Conservation (phyloP, 768 basidiomycete species). For the Termitomyces eurrhizus region DNA sequence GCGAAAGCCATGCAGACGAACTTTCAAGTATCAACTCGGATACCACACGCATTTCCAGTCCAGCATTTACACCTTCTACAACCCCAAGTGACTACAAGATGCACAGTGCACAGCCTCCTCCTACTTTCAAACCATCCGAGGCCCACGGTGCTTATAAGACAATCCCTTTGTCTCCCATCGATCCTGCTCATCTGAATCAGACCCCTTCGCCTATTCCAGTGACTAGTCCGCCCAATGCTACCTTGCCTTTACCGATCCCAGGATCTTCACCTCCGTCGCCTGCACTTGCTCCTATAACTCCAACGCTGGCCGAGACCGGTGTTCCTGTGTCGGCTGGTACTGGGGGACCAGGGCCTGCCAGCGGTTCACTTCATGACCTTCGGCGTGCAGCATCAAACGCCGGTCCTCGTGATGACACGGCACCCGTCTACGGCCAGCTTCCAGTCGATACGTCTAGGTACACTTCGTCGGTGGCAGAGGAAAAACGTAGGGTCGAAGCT, state of each 20-base stretch:
- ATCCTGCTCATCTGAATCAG: conserved; percentile 19
- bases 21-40: conserved; percentile 50
- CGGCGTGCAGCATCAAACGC: conserved; percentile 32
- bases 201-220: conserved; percentile 18
- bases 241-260: conserved; percentile 16
- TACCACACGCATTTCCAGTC: conserved; percentile 18
- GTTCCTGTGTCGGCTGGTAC: conserved; percentile 61
- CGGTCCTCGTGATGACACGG: conserved; percentile 26
- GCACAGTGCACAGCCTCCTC: conserved; percentile 12
- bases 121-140: conserved; percentile 13
- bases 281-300: conserved; percentile 33
- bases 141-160: conserved; percentile 15
- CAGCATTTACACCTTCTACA: conserved; percentile 33
- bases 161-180: conserved; percentile 22
- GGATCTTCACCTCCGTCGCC: conserved; percentile 28
- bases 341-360: conserved; percentile 60
- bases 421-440: conserved; percentile 27
- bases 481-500: conserved; percentile 55
- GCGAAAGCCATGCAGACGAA: conserved; percentile 78
- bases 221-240: conserved; percentile 25
- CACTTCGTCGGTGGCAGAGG: conserved; percentile 55
- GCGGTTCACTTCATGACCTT: conserved; percentile 58
- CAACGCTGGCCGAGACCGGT: conserved; percentile 75
- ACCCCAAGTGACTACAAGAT: conserved; percentile 32
- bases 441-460: conserved; percentile 14